These are phyloP conservation scores for Selenicereus undatus DNA, from an alignment of 148 eudicot genomes.

Conservation along the genomic window DNA sequence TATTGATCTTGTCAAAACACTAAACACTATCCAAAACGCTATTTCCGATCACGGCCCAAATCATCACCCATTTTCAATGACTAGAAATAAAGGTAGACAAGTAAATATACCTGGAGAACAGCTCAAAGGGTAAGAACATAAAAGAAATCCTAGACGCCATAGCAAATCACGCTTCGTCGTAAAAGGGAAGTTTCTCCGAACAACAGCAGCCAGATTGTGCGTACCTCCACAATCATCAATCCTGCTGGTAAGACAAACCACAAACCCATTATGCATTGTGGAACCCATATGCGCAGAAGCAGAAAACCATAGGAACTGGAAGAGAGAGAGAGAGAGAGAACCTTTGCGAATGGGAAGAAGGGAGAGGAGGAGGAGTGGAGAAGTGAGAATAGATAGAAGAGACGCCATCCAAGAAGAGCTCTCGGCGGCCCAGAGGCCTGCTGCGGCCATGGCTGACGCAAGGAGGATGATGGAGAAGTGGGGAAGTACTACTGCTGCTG, in stretches of 20 bases:
- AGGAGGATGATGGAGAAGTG: neutral
- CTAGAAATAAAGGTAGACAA: neutral
- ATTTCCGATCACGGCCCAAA: no score
- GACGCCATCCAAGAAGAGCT: slow-evolving; percentile 59
- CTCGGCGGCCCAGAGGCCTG: slow-evolving; percentile 49
- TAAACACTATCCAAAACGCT: no score
- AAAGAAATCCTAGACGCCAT: slow-evolving; percentile 40
- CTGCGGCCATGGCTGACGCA: neutral
- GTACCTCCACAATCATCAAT: slow-evolving; percentile 23
- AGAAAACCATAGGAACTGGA: neutral
- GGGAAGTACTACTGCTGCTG: neutral
- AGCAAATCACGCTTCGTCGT: slow-evolving; percentile 59
- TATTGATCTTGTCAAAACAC: no score
- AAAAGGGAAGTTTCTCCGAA: slow-evolving; percentile 26
- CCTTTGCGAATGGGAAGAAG: slow-evolving; percentile 31
- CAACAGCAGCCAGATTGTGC: slow-evolving; percentile 28
- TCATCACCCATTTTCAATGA: neutral
- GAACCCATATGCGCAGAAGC: neutral
- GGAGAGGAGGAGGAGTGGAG: slow-evolving; percentile 19
- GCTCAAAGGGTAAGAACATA: slow-evolving; percentile 52
- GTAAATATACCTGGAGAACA: slow-evolving; percentile 56
- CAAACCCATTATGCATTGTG: neutral
- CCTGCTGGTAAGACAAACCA: slow-evolving; percentile 21
- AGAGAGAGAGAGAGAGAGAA: slow-evolving; percentile 3
- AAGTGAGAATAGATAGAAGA: slow-evolving; percentile 39